phyloP scores from a whole-genome alignment of 2,329 filamentous ascomycete species.

The Pseudopyricularia cyperi region DNA sequence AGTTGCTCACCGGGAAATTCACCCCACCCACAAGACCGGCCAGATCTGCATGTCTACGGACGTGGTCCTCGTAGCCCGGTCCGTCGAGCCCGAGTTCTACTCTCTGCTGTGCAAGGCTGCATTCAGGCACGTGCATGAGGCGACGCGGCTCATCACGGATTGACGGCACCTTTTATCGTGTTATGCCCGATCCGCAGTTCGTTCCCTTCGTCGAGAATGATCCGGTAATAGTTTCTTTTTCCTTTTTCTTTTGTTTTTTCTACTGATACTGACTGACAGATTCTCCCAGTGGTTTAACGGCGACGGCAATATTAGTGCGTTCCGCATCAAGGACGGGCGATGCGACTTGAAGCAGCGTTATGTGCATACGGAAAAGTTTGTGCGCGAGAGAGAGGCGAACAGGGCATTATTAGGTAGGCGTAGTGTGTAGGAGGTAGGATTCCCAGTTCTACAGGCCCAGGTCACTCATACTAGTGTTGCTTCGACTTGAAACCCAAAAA shows the following conservation, averaged over 20 bases:
- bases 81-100: constrained; percentile 3
- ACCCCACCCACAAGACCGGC: constrained; percentile 13
- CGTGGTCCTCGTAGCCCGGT: constrained; percentile 14
- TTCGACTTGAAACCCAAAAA: not conserved
- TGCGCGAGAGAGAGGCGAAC: constrained; percentile 13
- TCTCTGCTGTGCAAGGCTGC: not conserved
- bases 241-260: not conserved
- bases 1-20: not conserved
- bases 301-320: constrained; percentile 22
- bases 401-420: constrained; percentile 16
- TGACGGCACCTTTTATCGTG: constrained; percentile 19
- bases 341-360: constrained; percentile 19
- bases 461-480: constrained; percentile 13
- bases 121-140: constrained; percentile 6
- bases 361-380: constrained; percentile 16
- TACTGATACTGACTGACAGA: not conserved
- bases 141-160: constrained; percentile 6
- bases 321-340: constrained; percentile 16
- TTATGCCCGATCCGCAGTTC: constrained; percentile 27
- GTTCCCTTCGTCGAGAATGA: constrained; percentile 20
- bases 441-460: constrained; percentile 18
- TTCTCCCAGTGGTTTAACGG: constrained; percentile 14
- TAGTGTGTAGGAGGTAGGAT: constrained; percentile 7
- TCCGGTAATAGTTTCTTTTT: constrained; percentile 9
- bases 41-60: constrained; percentile 22